A percentile compares a stretch with the other conserved stretches of the same genome.
These are phyloP conservation scores for Cyphellophora attinorum DNA, from an alignment of 2,329 filamentous ascomycete genomes.

Conservation along the genomic window DNA sequence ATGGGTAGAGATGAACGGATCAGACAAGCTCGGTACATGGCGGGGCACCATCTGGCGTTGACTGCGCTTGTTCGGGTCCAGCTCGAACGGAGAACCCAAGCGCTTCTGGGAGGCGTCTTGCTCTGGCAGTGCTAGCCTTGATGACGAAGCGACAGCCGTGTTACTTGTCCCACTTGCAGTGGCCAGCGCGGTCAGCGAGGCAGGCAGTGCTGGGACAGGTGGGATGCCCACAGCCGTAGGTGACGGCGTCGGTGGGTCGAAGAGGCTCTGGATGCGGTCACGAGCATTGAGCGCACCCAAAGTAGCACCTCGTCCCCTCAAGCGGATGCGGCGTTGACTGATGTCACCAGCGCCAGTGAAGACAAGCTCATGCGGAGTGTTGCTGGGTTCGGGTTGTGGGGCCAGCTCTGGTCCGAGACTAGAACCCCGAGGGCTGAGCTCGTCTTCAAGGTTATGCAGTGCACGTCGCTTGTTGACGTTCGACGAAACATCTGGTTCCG, in stretches of 20 bases:
- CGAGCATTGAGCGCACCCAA: slow-evolving; percentile 45
- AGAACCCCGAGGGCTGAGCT: slow-evolving; percentile 34
- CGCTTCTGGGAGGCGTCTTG: slow-evolving; percentile 31
- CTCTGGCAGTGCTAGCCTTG: slow-evolving; percentile 23
- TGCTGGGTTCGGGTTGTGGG: not conserved
- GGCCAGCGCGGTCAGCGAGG: slow-evolving; percentile 12
- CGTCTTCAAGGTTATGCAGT: slow-evolving; percentile 44
- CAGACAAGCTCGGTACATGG: slow-evolving; percentile 33
- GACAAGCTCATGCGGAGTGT: slow-evolving; percentile 10
- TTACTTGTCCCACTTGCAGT: slow-evolving; percentile 14
- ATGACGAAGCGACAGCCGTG: slow-evolving; percentile 10
- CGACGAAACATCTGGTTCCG: slow-evolving; percentile 40
- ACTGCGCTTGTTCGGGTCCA: slow-evolving; percentile 26
- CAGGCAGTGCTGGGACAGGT: slow-evolving; percentile 13
- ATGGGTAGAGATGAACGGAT: slow-evolving; percentile 29
- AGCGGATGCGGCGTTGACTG: slow-evolving; percentile 47
- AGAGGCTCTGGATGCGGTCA: slow-evolving; percentile 43
- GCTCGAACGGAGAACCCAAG: slow-evolving; percentile 38
- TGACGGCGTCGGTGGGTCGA: slow-evolving; percentile 35
- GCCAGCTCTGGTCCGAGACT: slow-evolving; percentile 22
- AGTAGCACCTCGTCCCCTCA: slow-evolving; percentile 53
- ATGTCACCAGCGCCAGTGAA: slow-evolving; percentile 28
- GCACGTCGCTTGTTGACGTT: slow-evolving; percentile 50
- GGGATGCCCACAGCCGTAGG: slow-evolving; percentile 14
- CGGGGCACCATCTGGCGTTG: slow-evolving; percentile 24